Evolutionary conservation across 345 rosid genomes (phyloP).

Genomic region (Acer yangbiense): DNA sequence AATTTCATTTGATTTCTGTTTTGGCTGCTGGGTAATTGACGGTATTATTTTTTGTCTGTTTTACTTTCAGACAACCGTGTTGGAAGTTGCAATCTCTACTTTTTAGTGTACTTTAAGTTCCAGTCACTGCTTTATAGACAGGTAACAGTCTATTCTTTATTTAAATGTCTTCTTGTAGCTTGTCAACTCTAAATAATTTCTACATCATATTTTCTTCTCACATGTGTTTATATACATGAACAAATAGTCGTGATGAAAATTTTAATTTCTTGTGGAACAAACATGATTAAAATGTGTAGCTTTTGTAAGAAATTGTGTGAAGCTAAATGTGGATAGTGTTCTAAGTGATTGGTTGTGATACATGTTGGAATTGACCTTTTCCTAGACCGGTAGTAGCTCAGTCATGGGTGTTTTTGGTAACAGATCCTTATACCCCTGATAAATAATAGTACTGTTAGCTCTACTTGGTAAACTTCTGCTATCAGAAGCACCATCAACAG

Average conservation of each 20-base stretch:
- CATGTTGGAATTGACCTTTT: neutral
- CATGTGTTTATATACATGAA: neutral
- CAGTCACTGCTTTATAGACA: conserved; percentile 93
- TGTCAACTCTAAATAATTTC: neutral
- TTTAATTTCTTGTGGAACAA: neutral
- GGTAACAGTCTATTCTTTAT: conserved; percentile 43
- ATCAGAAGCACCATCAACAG: neutral
- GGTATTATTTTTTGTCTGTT: conserved; percentile 12
- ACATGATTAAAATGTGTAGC: neutral
- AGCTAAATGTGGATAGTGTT: neutral
- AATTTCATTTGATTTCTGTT: neutral
- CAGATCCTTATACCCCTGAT: neutral
- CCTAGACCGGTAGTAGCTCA: neutral
- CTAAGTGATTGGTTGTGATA: neutral
- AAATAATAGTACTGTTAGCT: neutral
- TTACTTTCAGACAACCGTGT: too few species aligned
- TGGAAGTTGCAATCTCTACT: conserved; percentile 72
- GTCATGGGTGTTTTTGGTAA: neutral
- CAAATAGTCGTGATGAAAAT: neutral
- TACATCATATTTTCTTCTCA: neutral
- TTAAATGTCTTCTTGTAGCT: neutral
- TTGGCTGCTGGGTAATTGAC: neutral
- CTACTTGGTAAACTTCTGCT: neutral
- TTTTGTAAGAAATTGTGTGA: neutral
- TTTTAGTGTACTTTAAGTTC: conserved; percentile 87